A percentile compares a stretch with the other conserved stretches of the same genome.
phyloP scores from a whole-genome alignment of 106 monocot genomes.

The Triglochin maritima region DNA sequence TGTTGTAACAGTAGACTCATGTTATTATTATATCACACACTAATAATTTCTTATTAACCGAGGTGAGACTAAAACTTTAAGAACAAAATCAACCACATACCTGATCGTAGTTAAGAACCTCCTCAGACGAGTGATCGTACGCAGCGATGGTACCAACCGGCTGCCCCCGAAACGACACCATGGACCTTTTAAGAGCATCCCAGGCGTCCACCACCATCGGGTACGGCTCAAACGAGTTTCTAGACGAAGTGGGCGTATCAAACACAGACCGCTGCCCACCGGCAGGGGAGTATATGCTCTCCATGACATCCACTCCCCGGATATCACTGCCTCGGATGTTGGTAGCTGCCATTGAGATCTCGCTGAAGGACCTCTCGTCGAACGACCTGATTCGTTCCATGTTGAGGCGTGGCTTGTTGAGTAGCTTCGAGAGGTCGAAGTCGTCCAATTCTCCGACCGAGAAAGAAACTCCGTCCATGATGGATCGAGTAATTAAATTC shows the following conservation, averaged over 20 bases:
- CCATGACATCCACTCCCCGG: slow-evolving; percentile 28
- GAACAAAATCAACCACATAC: slow-evolving; percentile 3
- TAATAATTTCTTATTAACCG: background rate
- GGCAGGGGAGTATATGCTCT: slow-evolving; percentile 45
- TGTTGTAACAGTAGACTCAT: too few species aligned
- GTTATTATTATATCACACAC: too few species aligned
- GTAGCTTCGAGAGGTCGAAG: slow-evolving; percentile 32
- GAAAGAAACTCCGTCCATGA: background rate
- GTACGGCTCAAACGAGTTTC: slow-evolving; percentile 11
- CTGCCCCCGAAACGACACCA: slow-evolving; percentile 11
- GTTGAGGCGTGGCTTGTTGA: slow-evolving; percentile 39
- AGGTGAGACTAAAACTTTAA: background rate
- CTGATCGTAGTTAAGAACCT: slow-evolving; percentile 20
- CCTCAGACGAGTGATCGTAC: slow-evolving; percentile 19
- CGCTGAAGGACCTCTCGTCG: slow-evolving; percentile 57
- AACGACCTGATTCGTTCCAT: slow-evolving; percentile 72
- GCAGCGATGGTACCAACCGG: slow-evolving; percentile 20
- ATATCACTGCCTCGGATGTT: slow-evolving; percentile 1
- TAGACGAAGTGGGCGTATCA: slow-evolving; percentile 6
- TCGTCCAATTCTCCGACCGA: slow-evolving; percentile 30
- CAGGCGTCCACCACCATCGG: slow-evolving; percentile 19
- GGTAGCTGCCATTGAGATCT: slow-evolving; percentile 22
- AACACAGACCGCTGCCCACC: slow-evolving; percentile 11
- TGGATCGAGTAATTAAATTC: background rate
- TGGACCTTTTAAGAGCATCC: slow-evolving; percentile 15